phyloP scores from a whole-genome alignment of 2,329 filamentous ascomycete species.

The Alternaria atra region DNA sequence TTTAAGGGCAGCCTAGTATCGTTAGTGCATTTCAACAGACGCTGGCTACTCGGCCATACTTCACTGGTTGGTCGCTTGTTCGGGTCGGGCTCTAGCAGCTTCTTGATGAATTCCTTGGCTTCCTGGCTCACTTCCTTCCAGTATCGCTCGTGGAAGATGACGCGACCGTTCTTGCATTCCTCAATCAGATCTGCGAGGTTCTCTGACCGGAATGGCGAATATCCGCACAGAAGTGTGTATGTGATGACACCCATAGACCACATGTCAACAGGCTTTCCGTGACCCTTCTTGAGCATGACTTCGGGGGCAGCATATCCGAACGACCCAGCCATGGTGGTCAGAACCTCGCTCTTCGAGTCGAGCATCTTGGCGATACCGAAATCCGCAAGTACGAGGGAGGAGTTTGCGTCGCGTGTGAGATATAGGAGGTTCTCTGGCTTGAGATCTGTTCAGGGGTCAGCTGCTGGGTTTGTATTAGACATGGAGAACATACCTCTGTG shows the following conservation, averaged over 20 bases:
- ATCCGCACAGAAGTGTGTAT: conserved; percentile 96
- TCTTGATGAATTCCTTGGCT: conserved; percentile 91
- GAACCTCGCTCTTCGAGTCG: conserved; percentile 85
- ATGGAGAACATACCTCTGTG: conserved; percentile 75
- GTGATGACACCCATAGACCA: conserved; percentile 99
- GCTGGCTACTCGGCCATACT: conserved; percentile 57
- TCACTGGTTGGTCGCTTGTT: conserved; percentile 79
- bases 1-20: conserved; percentile 72
- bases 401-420: conserved; percentile 77
- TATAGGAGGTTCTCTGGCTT: conserved; percentile 99
- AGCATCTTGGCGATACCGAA: conserved; percentile 99
- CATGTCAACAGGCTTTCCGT: conserved; percentile 98
- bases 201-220: conserved; percentile 97
- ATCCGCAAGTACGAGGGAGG: conserved; percentile 90
- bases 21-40: conserved; percentile 20
- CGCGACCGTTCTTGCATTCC: conserved; percentile 83
- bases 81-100: conserved; percentile 80
- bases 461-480: not conserved
- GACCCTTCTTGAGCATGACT: conserved; percentile 96
- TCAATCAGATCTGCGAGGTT: conserved; percentile 92
- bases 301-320: conserved; percentile 98
- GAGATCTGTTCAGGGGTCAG: conserved; percentile 70
- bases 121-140: conserved; percentile 98
- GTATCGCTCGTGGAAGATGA: conserved; percentile 97
- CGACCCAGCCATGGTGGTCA: conserved; percentile 98